Evolutionary conservation across 2,329 filamentous ascomycete species (phyloP).

Genomic region (Fusarium kyushuense): DNA sequence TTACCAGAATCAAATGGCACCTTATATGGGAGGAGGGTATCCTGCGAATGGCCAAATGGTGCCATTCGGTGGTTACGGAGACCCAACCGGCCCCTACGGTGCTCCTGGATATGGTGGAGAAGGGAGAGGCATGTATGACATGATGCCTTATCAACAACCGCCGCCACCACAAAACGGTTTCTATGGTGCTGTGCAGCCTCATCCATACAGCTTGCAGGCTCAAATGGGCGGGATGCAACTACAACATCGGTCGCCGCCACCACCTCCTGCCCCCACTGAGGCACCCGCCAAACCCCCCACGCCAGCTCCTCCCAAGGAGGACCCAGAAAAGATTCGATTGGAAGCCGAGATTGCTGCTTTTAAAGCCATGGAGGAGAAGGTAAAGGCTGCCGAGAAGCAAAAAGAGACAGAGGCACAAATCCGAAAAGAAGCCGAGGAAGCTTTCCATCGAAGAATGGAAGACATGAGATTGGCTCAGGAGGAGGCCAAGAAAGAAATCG

Average conservation of each 20-base stretch:
- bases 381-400: conserved; percentile 60
- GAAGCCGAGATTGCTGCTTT: conserved; percentile 69
- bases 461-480: conserved; percentile 45
- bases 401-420: conserved; percentile 60
- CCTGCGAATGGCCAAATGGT: conserved; percentile 60
- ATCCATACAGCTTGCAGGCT: conserved; percentile 48
- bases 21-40: conserved; percentile 55
- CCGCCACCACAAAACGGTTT: conserved; percentile 44
- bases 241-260: conserved; percentile 48
- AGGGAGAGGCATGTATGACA: conserved; percentile 58
- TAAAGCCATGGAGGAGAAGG: conserved; percentile 60
- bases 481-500: conserved; percentile 55
- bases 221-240: conserved; percentile 57
- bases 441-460: conserved; percentile 49
- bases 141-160: conserved; percentile 63
- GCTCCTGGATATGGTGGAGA: conserved; percentile 55
- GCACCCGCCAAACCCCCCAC: conserved; percentile 57
- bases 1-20: conserved; percentile 63
- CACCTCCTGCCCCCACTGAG: conserved; percentile 54
- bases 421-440: conserved; percentile 61
- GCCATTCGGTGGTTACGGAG: conserved; percentile 55
- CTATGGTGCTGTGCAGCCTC: conserved; percentile 49
- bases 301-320: conserved; percentile 56
- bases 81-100: conserved; percentile 57
- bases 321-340: conserved; percentile 71